Conservation (phyloP, 805 yeast genomes). For the Yamadazyma ubonensis region DNA sequence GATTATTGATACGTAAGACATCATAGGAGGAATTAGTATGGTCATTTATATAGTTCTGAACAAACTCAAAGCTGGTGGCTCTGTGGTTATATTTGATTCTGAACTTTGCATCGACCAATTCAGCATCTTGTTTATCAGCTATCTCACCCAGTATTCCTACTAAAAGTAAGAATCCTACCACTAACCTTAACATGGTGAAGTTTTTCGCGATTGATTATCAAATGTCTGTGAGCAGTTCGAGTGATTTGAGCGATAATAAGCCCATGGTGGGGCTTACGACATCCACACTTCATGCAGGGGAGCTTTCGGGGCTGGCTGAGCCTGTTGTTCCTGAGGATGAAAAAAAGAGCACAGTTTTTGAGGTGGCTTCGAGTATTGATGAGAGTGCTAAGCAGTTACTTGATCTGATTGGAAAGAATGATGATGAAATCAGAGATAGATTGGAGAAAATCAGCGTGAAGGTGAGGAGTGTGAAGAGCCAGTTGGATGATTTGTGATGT, state of each 20-base stretch:
- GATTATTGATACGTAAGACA: slow-evolving; percentile 8
- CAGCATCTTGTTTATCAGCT: too few species aligned
- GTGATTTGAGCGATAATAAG: slow-evolving; percentile 6
- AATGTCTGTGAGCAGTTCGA: slow-evolving; percentile 5
- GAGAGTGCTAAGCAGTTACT: slow-evolving; percentile 22
- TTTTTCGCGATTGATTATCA: slow-evolving; percentile 2
- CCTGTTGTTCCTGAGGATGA: not conserved
- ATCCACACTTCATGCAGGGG: slow-evolving; percentile 31
- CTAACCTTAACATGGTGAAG: too few species aligned
- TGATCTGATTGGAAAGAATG: slow-evolving; percentile 25
- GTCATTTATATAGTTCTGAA: not conserved
- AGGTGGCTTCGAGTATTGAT: slow-evolving; percentile 36
- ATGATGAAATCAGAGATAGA: slow-evolving; percentile 26
- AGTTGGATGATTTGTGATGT: slow-evolving; percentile 4
- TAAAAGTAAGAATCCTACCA: too few species aligned
- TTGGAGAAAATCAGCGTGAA: slow-evolving; percentile 22
- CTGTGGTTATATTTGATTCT: slow-evolving; percentile 9
- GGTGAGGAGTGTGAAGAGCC: slow-evolving; percentile 6
- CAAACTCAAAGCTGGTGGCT: not conserved
- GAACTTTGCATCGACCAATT: slow-evolving; percentile 11
- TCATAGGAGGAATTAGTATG: slow-evolving; percentile 10
- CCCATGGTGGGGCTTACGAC: slow-evolving; percentile 30
- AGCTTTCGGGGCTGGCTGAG: slow-evolving; percentile 13
- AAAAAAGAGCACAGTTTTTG: slow-evolving; percentile 23
- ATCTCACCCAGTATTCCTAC: too few species aligned